These are phyloP conservation scores for Meyerozyma athensensis DNA, from an alignment of 1,139 yeast species.

Conservation along the genomic window DNA sequence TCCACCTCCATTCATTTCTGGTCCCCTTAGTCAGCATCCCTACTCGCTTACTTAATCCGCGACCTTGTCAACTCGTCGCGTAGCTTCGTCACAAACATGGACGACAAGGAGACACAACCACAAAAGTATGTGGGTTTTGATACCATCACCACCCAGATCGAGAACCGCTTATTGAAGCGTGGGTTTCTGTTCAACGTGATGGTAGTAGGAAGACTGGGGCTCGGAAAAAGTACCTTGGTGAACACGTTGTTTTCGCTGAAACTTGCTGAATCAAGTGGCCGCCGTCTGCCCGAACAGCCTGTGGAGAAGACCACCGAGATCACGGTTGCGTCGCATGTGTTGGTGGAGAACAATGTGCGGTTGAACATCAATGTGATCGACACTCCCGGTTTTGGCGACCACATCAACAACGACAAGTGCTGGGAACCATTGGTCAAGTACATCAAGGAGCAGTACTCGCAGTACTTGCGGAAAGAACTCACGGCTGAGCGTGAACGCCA, in stretches of 20 bases:
- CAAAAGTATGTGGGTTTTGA: slow-evolving; percentile 86
- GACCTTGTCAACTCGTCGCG: neutral
- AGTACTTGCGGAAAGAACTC: slow-evolving; percentile 87
- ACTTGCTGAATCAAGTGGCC: slow-evolving; percentile 69
- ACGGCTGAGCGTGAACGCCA: slow-evolving; percentile 90
- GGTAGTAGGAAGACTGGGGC: slow-evolving; percentile 93
- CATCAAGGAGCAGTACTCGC: slow-evolving; percentile 94
- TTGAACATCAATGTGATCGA: slow-evolving; percentile 85
- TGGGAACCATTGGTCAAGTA: slow-evolving; percentile 97
- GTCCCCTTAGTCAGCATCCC: no score
- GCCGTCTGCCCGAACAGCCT: slow-evolving; percentile 62
- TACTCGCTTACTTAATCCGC: no score
- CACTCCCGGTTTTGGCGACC: slow-evolving; percentile 98
- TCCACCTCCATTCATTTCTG: no score
- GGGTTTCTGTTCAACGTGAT: slow-evolving; percentile 93
- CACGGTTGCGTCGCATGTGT: slow-evolving; percentile 60
- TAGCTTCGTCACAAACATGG: neutral
- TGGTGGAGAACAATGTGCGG: slow-evolving; percentile 82
- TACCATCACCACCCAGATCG: slow-evolving; percentile 93
- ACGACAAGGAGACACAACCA: slow-evolving; percentile 23
- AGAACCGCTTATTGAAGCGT: slow-evolving; percentile 81
- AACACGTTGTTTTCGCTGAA: slow-evolving; percentile 87
- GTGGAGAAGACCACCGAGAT: slow-evolving; percentile 87
- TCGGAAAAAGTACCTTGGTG: slow-evolving; percentile 88
- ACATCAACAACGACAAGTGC: slow-evolving; percentile 88